phyloP scores from a whole-genome alignment of 2,329 filamentous ascomycete species.

The Claviceps sorghi region DNA sequence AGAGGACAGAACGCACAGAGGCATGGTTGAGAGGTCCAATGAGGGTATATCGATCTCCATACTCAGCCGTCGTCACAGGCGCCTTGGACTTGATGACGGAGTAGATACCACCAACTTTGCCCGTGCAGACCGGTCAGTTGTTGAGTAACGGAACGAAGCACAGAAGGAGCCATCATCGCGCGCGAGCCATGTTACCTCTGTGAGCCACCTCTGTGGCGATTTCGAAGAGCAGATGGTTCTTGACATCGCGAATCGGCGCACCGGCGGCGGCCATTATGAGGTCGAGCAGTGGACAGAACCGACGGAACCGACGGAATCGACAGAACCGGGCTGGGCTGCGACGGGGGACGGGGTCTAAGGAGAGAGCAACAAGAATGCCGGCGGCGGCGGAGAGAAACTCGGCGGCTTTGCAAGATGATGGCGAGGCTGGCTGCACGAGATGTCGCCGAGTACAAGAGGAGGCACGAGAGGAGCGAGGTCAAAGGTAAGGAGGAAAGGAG shows the following conservation, averaged over 20 bases:
- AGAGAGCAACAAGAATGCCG: neutral
- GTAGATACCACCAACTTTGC: slow-evolving; percentile 92
- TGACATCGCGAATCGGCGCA: slow-evolving; percentile 54
- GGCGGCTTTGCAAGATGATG: neutral
- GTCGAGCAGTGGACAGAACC: neutral
- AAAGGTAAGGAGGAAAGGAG: neutral
- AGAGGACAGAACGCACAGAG: slow-evolving; percentile 45
- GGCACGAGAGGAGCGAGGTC: neutral
- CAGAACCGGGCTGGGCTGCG: neutral
- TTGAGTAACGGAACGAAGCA: neutral
- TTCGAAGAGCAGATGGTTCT: slow-evolving; percentile 93
- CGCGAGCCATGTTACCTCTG: slow-evolving; percentile 46
- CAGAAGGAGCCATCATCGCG: slow-evolving; percentile 10
- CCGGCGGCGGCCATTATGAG: slow-evolving; percentile 31
- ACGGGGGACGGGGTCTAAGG: neutral
- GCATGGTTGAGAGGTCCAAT: slow-evolving; percentile 87
- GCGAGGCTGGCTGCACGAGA: neutral
- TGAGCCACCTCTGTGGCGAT: slow-evolving; percentile 95
- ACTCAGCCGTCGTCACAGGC: slow-evolving; percentile 91
- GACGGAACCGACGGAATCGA: too few relatives aligned
- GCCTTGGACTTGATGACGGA: slow-evolving; percentile 98
- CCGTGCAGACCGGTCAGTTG: neutral
- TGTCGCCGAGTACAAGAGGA: neutral
- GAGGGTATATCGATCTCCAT: slow-evolving; percentile 92
- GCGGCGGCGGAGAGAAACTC: neutral